Percentiles rank a stretch among this genome's conserved stretches.
Conservation (phyloP, 2,329 filamentous ascomycete genomes). For the Alternaria metachromatica region DNA sequence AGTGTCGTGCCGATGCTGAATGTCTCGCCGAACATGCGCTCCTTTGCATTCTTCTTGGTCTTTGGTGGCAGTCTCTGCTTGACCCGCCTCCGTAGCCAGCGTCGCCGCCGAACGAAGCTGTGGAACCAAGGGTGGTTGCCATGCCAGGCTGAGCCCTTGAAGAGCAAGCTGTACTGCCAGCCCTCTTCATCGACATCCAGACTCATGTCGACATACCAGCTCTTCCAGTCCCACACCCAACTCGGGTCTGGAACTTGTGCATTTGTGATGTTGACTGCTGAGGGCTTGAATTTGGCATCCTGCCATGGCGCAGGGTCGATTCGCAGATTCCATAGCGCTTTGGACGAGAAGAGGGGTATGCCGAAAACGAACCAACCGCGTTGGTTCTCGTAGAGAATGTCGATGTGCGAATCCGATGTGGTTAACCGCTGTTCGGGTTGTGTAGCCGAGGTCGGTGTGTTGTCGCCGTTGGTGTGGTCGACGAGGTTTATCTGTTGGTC, state of each 20-base stretch:
- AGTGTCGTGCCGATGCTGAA: slow-evolving; percentile 48
- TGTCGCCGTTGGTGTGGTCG: slow-evolving; percentile 57
- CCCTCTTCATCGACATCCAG: slow-evolving; percentile 85
- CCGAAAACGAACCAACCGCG: slow-evolving; percentile 89
- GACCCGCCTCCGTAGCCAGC: slow-evolving; percentile 84
- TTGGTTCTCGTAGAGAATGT: slow-evolving; percentile 95
- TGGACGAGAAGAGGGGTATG: slow-evolving; percentile 84
- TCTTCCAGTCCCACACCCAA: slow-evolving; percentile 87
- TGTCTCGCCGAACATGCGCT: slow-evolving; percentile 47
- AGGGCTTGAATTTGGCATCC: slow-evolving; percentile 63
- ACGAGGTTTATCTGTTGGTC: slow-evolving; percentile 74
- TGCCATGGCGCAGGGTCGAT: slow-evolving; percentile 90
- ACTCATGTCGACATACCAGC: slow-evolving; percentile 79
- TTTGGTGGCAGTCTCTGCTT: slow-evolving; percentile 61
- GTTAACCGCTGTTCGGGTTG: slow-evolving; percentile 20
- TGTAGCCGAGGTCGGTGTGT: slow-evolving; percentile 28
- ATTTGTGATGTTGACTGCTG: slow-evolving; percentile 75
- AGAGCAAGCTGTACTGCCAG: slow-evolving; percentile 96
- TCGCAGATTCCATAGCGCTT: slow-evolving; percentile 74
- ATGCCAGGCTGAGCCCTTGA: slow-evolving; percentile 74
- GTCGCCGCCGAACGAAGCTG: slow-evolving; percentile 87
- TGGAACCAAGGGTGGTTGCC: slow-evolving; percentile 88
- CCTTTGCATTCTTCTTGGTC: slow-evolving; percentile 38
- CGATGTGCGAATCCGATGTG: slow-evolving; percentile 58
- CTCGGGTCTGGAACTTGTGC: slow-evolving; percentile 93